Base-by-base conservation (phyloP, 495 filamentous ascomycete genomes). In the Cryomyces minteri region DNA sequence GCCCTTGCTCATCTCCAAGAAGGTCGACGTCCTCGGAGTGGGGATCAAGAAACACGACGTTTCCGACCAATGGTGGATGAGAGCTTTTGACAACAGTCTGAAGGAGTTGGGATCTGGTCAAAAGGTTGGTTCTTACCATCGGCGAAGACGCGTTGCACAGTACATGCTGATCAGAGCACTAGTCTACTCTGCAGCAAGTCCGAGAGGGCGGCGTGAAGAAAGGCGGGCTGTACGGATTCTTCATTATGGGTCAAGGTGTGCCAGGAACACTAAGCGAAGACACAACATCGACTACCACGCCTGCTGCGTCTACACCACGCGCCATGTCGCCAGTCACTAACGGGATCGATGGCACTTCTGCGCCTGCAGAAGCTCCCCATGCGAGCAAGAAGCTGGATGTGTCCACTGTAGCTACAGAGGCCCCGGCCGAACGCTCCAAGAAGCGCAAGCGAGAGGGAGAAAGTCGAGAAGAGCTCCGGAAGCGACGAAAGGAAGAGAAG, bases 171-270 rank as follows among this genome's bases (percentile, higher is more conserved):
- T n/a, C 11, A 28, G 28, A 12, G 32, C 5, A 6, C 31, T 9
- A 58, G 54, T 55, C 52, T 36, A 49, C 52, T 10, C 52, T 65
- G 14, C 44, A 33, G 11, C 44, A 56, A 28, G 49, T 64, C n/a
- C 51, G 57, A 44, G 51, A 56, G 43, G 46, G 51, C 43, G 60
- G 58, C 18, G 39, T 56, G 41, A 55, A 56, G 45, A 48, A 50
- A 31, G 64, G 66, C 32, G 81, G 84, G 30, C 66, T 94, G 5
- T 94, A 94, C 60, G 73, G 78, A 11, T 76, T 71, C 46, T 94
- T 94, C 58, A 83, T 93, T 8, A 69, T 70, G 46, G 87, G 87
- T 12, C 75, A 82, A 46, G 62, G 69, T 34, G 61, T 93, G 44
- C 63, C 64, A n/a, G 86, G 87, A 47, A 33, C 36, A 18, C 12